Percentiles rank a stretch among this genome's conserved stretches.
phyloP scores from a whole-genome alignment of 331 rosid species.

The Rosa hybrid region DNA sequence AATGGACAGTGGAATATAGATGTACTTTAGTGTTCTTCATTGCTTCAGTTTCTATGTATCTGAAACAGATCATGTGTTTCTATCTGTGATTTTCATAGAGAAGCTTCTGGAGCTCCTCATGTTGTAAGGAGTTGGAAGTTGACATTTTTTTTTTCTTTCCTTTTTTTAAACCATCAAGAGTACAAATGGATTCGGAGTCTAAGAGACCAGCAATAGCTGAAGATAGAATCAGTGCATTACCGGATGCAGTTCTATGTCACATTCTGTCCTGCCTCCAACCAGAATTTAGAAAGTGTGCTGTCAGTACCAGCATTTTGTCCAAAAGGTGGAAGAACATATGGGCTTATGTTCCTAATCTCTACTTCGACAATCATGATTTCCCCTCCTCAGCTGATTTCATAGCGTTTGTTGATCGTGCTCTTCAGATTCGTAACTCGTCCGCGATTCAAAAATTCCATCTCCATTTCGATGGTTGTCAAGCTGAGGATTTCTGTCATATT shows the following conservation, averaged over 20 bases:
- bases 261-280: background rate
- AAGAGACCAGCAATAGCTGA: background rate
- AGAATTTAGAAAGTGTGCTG: background rate
- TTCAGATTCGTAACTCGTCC: background rate
- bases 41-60: background rate
- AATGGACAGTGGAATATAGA: too few species aligned
- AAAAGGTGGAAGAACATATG: slow-evolving; percentile 11
- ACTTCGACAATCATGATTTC: background rate
- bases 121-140: too few species aligned
- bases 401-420: slow-evolving; percentile 13
- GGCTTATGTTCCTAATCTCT: background rate
- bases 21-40: too few species aligned
- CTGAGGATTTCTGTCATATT: background rate
- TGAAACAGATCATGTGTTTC: too few species aligned
- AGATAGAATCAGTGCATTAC: slow-evolving; percentile 6
- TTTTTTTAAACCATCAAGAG: background rate
- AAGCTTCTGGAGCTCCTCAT: too few species aligned
- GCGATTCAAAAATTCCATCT: background rate
- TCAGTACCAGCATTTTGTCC: slow-evolving; percentile 6
- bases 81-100: too few species aligned
- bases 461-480: too few species aligned
- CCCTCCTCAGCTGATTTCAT: background rate
- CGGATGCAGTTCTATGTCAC: background rate
- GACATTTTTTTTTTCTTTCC: too few species aligned
- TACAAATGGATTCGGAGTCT: background rate